Evolutionary conservation across 2,329 filamentous ascomycete genomes (phyloP).

Genomic region (Cladosporium austrohemisphaericum): DNA sequence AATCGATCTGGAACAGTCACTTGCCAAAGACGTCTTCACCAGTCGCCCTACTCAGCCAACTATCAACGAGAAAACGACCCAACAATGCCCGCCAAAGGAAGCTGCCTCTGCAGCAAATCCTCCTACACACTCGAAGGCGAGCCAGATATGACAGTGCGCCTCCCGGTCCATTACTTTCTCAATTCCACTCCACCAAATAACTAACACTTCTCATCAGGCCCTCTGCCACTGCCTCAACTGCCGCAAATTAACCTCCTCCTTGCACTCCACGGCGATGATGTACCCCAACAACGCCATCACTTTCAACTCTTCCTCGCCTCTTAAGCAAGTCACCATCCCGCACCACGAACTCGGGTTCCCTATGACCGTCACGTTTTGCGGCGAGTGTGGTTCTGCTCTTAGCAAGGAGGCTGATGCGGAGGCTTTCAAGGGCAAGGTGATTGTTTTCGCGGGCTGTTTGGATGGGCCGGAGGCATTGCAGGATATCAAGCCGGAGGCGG

Average conservation of each 20-base stretch:
- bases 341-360: slow-evolving; percentile 11
- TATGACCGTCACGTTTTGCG: slow-evolving; percentile 14
- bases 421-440: slow-evolving; percentile 8
- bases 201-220: slow-evolving; percentile 1
- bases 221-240: slow-evolving; percentile 20
- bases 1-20: too few species aligned
- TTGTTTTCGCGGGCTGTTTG: slow-evolving; percentile 16
- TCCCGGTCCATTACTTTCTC: too few species aligned
- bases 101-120: slow-evolving; percentile 16
- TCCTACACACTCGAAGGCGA: slow-evolving; percentile 15
- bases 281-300: slow-evolving; percentile 9
- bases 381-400: slow-evolving; percentile 10
- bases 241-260: slow-evolving; percentile 16
- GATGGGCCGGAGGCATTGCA: slow-evolving; percentile 4
- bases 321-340: slow-evolving; percentile 6
- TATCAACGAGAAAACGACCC: slow-evolving; percentile 23
- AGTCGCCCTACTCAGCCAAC: too few species aligned
- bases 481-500: slow-evolving; percentile 3
- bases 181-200: not conserved
- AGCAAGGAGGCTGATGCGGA: slow-evolving; percentile 15
- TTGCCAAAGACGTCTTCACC: too few species aligned
- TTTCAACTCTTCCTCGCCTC: not conserved
- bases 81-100: slow-evolving; percentile 15
- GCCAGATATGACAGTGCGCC: not conserved
- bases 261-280: slow-evolving; percentile 11